A percentile compares a stretch with the other conserved stretches of the same genome.
Conservation (phyloP, 306 rosid species). For the Sphenostylis stenocarpa region DNA sequence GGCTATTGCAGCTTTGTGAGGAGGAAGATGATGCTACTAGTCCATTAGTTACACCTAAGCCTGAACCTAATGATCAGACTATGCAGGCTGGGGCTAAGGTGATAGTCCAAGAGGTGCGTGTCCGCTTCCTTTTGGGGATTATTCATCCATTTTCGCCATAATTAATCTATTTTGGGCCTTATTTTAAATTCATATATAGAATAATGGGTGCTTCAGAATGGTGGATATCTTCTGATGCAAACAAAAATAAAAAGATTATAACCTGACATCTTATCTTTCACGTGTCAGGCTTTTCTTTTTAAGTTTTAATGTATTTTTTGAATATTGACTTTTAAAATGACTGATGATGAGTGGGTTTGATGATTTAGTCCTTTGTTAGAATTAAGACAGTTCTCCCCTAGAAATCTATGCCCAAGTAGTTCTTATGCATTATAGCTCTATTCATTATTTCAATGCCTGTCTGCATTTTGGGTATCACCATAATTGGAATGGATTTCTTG, state of each 20-base stretch:
- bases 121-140: slow-evolving; percentile 16
- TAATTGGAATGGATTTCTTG: slow-evolving; percentile 43
- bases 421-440: neutral
- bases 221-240: neutral
- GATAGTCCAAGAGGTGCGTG: slow-evolving; percentile 54
- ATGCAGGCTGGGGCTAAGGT: slow-evolving; percentile 50
- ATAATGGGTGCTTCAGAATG: neutral
- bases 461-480: slow-evolving; percentile 19
- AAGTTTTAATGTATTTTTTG: neutral
- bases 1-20: slow-evolving; percentile 74
- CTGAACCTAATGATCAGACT: slow-evolving; percentile 60
- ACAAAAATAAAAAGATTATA: neutral
- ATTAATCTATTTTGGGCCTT: neutral
- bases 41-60: slow-evolving; percentile 76
- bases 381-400: neutral
- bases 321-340: neutral
- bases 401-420: neutral
- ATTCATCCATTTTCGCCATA: neutral
- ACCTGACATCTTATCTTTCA: neutral
- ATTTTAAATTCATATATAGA: neutral
- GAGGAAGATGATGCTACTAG: slow-evolving; percentile 95
- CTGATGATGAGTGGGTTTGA: neutral
- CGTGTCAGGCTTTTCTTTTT: neutral
- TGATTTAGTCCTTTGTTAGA: neutral
- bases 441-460: neutral